A percentile compares a stretch with the other conserved stretches of the same genome.
phyloP scores from a whole-genome alignment of 169 alveolate species.

The Eimeria necatrix region DNA sequence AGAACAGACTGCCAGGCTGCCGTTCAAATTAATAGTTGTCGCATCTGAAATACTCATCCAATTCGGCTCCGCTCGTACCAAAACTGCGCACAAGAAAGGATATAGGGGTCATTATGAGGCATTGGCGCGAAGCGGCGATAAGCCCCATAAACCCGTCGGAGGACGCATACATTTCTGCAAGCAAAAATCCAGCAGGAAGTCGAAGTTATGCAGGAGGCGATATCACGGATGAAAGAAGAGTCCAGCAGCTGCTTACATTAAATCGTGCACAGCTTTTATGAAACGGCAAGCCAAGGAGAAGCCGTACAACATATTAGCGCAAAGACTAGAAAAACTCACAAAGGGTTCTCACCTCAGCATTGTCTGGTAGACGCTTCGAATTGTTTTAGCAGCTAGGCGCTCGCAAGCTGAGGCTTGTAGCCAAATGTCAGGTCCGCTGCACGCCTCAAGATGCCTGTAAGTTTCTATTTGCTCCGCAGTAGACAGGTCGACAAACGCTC shows the following conservation, averaged over 20 bases:
- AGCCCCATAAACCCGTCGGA: constrained; percentile 57
- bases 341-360: constrained; percentile 23
- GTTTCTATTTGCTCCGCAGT: constrained; percentile 52
- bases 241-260: too few relatives aligned
- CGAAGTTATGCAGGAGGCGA: neutral
- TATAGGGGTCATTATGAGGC: constrained; percentile 58
- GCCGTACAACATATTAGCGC: too few relatives aligned
- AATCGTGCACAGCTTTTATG: too few relatives aligned
- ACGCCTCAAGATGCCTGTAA: constrained; percentile 54
- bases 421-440: constrained; percentile 27
- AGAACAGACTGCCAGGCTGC: too few relatives aligned
- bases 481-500: constrained; percentile 63
- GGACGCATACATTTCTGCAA: constrained; percentile 55
- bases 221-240: too few relatives aligned
- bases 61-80: neutral
- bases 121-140: constrained; percentile 59
- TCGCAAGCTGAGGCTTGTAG: constrained; percentile 46
- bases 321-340: too few relatives aligned
- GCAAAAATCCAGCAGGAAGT: neutral
- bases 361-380: constrained; percentile 45
- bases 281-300: too few relatives aligned
- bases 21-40: too few relatives aligned
- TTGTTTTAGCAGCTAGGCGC: constrained; percentile 62
- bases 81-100: constrained; percentile 66
- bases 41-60: neutral